Evolutionary conservation across 2,329 filamentous ascomycete genomes (phyloP), one percentile per base, ranked within the genome.

Genomic region (Nannizziopsis arthrosporioides): DNA sequence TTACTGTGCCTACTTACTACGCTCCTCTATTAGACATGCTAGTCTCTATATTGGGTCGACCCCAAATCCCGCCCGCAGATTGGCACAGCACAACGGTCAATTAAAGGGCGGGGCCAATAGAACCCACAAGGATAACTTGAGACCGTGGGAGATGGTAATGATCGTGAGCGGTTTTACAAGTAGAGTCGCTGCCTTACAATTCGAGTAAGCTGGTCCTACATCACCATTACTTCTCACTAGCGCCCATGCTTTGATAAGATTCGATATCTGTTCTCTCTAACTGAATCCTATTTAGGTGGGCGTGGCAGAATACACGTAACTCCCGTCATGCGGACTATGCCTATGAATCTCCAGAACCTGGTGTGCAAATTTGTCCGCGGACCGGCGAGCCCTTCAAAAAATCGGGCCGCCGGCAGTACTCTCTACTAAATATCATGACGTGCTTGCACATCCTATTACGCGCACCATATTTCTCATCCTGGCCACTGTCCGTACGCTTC

Each of bases 1-100:
- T 55, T 96, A 96, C 62, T 87, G 85, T 56, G 93, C 92, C 62
- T 96, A 98, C 63, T 77, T 96, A 12, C 77, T 96, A 32, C 83
- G 89, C 15, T 95, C 90, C 0, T 88, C 82, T 0, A 75, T 88
- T 8, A 76, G 78, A 40, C 80, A 80, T 60, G 74, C 76, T 22
- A 69, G 64, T 40, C 74, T 90, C 22, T 98, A 98, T 65, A 83
- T 96, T 47, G 92, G 92, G 46, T 94, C 86, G 38, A 96, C 92
- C 1, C 89, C 89, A 0, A 81, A 95, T 60, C 90, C 92, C 37
- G 80, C 81, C 1, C 77, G 90, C 51, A 84, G 92, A 11, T 73
- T 96, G 18, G 81, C 80, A 53, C 92, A 96, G 64, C 92, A 98
- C 68, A 98, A 98, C 74, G 92, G 92, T 45, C 70, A 80, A 43